Percentiles rank a stretch among this genome's conserved stretches.
Conservation (phyloP, 2,329 filamentous ascomycete genomes). For the Fusarium nelsonii region DNA sequence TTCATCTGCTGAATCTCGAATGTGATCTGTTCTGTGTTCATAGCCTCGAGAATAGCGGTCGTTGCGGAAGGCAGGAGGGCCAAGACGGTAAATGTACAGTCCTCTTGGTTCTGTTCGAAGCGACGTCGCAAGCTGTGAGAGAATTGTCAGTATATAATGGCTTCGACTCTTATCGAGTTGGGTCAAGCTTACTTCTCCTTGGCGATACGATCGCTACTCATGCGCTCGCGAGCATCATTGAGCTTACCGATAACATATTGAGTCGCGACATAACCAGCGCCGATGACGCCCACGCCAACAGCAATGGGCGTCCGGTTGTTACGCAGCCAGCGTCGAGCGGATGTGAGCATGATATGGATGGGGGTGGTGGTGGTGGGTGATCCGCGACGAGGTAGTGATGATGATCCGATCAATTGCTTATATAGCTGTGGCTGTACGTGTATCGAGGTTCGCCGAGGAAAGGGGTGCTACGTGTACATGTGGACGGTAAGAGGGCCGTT, state of each 20-base stretch:
- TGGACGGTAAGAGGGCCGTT: slow-evolving; percentile 23
- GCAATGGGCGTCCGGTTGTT: slow-evolving; percentile 92
- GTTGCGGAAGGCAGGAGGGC: slow-evolving; percentile 92
- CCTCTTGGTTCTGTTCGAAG: slow-evolving; percentile 99
- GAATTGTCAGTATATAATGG: slow-evolving; percentile 7
- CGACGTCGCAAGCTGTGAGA: slow-evolving; percentile 82
- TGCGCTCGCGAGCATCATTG: slow-evolving; percentile 92
- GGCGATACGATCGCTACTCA: slow-evolving; percentile 94
- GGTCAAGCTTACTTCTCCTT: slow-evolving; percentile 84
- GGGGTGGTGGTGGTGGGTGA: slow-evolving; percentile 2
- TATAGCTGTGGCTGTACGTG: slow-evolving; percentile 17
- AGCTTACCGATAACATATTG: slow-evolving; percentile 95
- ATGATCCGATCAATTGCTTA: slow-evolving; percentile 36
- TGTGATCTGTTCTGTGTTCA: slow-evolving; percentile 93
- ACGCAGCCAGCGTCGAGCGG: slow-evolving; percentile 89
- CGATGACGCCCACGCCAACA: slow-evolving; percentile 87
- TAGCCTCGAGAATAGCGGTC: slow-evolving; percentile 85
- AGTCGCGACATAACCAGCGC: slow-evolving; percentile 89
- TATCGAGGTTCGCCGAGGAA: slow-evolving; percentile 15
- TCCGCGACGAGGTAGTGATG: slow-evolving; percentile 1
- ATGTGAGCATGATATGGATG: slow-evolving; percentile 66
- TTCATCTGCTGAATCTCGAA: slow-evolving; percentile 96
- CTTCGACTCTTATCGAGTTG: not conserved
- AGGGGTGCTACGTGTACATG: slow-evolving; percentile 17
- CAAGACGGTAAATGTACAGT: slow-evolving; percentile 98